A percentile compares a stretch with the other conserved stretches of the same genome.
These are phyloP conservation scores for Neoascochyta sp. DNA, from an alignment of 2,329 filamentous ascomycete species.

Conservation along the genomic window DNA sequence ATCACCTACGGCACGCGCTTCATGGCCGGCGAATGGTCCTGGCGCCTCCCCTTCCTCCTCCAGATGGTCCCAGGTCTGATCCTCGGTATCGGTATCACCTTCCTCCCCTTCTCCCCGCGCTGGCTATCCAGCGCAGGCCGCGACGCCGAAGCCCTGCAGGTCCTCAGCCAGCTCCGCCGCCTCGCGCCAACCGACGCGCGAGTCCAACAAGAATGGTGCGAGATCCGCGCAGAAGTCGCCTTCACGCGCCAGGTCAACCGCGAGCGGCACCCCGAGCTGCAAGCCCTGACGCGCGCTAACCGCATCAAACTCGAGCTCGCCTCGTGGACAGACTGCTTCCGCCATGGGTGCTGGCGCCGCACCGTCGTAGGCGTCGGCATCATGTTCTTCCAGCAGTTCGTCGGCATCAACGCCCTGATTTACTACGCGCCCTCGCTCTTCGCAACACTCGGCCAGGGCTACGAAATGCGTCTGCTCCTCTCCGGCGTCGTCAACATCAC, in stretches of 20 bases:
- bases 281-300: conserved; percentile 28
- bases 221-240: conserved; percentile 52
- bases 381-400: conserved; percentile 43
- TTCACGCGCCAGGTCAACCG: conserved; percentile 49
- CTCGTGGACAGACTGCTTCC: conserved; percentile 49
- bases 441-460: conserved; percentile 55
- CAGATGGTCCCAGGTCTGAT: conserved; percentile 44
- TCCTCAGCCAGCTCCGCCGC: conserved; percentile 49
- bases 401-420: conserved; percentile 49
- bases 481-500: conserved; percentile 60
- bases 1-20: conserved; percentile 52
- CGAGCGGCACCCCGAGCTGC: conserved; percentile 37
- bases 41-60: conserved; percentile 47
- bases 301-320: conserved; percentile 45
- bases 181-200: conserved; percentile 49
- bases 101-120: conserved; percentile 55
- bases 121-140: conserved; percentile 47
- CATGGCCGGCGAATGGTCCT: conserved; percentile 44
- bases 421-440: conserved; percentile 62
- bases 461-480: conserved; percentile 55
- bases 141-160: conserved; percentile 48
- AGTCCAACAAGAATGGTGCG: conserved; percentile 52
- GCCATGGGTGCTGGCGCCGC: conserved; percentile 43
- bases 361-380: conserved; percentile 42
- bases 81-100: conserved; percentile 41